Evolutionary conservation across 1,284 basidiomycete species (phyloP).

Genomic region (Microstroma glucosiphilum): DNA sequence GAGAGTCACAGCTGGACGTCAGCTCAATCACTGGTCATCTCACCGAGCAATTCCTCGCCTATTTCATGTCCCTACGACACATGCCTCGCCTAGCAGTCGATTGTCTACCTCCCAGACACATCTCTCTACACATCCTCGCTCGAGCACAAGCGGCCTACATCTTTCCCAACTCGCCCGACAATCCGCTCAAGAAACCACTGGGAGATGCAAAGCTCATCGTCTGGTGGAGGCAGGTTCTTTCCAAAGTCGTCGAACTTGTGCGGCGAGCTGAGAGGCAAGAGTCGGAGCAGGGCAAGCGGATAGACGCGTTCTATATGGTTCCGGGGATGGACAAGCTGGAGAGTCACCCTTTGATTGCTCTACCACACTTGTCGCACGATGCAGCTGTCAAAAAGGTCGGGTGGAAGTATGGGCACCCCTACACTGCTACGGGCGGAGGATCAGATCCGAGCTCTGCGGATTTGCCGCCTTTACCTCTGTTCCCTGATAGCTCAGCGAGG

Average conservation of each 20-base stretch:
- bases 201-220: conserved; percentile 73
- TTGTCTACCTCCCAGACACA: conserved; percentile 17
- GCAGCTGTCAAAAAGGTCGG: background rate
- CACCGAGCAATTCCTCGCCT: conserved; percentile 14
- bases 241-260: conserved; percentile 20
- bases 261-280: background rate
- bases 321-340: conserved; percentile 39
- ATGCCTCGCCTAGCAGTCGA: conserved; percentile 56
- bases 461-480: conserved; percentile 35
- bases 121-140: conserved; percentile 75
- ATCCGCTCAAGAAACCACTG: conserved; percentile 64
- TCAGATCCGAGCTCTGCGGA: background rate
- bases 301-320: conserved; percentile 38
- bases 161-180: conserved; percentile 82
- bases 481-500: conserved; percentile 14
- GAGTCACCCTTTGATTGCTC: conserved; percentile 38
- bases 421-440: conserved; percentile 22
- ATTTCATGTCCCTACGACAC: conserved; percentile 1
- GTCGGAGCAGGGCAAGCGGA: background rate
- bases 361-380: conserved; percentile 14
- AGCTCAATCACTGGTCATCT: conserved; percentile 56
- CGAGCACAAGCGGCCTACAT: conserved; percentile 85
- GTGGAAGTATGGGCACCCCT: conserved; percentile 48
- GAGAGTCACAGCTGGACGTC: background rate
- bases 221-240: conserved; percentile 71